Conservation (phyloP, 225 moss, liverwort and hornwort genomes). For the Physcomitrellopsis africana region DNA sequence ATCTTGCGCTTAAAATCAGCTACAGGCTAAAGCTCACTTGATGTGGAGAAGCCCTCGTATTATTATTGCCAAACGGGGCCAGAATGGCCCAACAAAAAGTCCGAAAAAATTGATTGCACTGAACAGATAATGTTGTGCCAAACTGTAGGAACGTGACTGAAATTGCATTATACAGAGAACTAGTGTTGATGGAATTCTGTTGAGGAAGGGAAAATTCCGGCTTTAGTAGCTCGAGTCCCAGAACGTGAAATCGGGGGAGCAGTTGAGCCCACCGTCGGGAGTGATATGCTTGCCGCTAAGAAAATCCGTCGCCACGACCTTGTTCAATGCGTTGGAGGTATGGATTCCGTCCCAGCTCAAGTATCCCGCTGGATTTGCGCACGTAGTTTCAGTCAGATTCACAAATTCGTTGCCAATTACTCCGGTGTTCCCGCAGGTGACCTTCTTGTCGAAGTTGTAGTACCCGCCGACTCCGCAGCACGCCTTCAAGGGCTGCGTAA, state of each 20-base stretch:
- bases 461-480: constrained; percentile 52
- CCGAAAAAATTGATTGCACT: no score
- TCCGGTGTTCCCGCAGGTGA: constrained; percentile 48
- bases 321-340: constrained; percentile 44
- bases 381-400: constrained; percentile 25
- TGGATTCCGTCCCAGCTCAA: constrained; percentile 66
- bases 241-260: constrained; percentile 44
- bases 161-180: not conserved
- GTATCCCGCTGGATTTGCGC: constrained; percentile 29
- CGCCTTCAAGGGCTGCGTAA: constrained; percentile 46
- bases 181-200: not conserved
- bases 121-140: not conserved
- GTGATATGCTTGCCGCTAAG: constrained; percentile 48
- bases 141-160: not conserved
- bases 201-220: not conserved
- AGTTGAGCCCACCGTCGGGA: constrained; percentile 42
- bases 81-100: no score
- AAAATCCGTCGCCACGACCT: constrained; percentile 40
- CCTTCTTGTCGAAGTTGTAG: constrained; percentile 46
- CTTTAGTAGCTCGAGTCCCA: constrained; percentile 32
- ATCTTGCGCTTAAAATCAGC: no score
- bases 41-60: no score
- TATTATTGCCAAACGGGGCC: not conserved
- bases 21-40: no score
- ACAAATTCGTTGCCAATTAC: constrained; percentile 33